These are phyloP conservation scores for Heritiera fomes DNA, from an alignment of 345 rosid genomes.

Conservation along the genomic window DNA sequence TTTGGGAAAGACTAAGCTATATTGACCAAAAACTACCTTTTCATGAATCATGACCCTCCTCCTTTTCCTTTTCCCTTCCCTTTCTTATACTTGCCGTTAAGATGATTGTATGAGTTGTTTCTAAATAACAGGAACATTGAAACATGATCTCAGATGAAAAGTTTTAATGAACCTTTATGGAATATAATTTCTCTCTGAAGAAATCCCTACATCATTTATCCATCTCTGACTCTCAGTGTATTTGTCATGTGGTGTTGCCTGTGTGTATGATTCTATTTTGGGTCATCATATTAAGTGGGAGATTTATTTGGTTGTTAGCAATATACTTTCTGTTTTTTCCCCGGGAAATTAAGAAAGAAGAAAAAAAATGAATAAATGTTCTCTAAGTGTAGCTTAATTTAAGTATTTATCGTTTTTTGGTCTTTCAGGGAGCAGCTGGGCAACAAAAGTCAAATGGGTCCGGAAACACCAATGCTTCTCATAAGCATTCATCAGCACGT, in stretches of 20 bases:
- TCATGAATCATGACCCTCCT: not conserved
- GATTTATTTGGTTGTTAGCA: not conserved
- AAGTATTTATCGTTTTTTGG: constrained; percentile 17
- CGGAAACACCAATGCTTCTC: constrained; percentile 52
- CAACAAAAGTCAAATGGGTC: constrained; percentile 56
- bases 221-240: not conserved
- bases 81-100: not conserved
- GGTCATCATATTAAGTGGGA: not conserved
- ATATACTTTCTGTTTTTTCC: not conserved
- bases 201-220: not conserved
- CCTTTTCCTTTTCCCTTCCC: not conserved
- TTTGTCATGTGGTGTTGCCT: not conserved
- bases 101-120: not conserved
- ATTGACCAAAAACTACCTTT: not conserved
- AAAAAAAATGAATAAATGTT: not conserved
- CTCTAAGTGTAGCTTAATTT: constrained; percentile 4
- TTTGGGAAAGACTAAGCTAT: not conserved
- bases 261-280: not conserved
- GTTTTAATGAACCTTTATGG: constrained; percentile 3
- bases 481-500: constrained; percentile 55
- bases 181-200: not conserved
- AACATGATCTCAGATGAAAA: not conserved
- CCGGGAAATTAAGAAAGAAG: not conserved
- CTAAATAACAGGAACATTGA: not conserved
- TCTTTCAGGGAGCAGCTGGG: constrained; percentile 53